These are phyloP conservation scores for Tremellales sp. DNA, from an alignment of 1,284 basidiomycete genomes.

Conservation along the genomic window DNA sequence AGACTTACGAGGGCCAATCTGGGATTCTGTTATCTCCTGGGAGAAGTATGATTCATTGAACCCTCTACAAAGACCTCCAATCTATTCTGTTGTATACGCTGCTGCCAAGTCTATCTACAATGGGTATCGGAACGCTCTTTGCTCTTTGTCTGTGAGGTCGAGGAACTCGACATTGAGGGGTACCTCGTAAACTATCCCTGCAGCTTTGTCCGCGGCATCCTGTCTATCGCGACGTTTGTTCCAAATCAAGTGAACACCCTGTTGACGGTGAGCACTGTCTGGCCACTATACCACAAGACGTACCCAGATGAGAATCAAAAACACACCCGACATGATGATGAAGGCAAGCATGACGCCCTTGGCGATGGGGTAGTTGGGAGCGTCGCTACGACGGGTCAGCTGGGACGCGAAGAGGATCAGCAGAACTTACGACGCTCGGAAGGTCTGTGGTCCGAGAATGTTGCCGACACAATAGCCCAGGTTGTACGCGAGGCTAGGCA, in stretches of 20 bases:
- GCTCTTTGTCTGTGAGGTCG: slow-evolving; percentile 38
- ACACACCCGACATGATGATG: slow-evolving; percentile 25
- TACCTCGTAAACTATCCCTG: slow-evolving; percentile 8
- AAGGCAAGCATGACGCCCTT: slow-evolving; percentile 35
- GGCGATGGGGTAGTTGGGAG: slow-evolving; percentile 27
- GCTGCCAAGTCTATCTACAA: no score
- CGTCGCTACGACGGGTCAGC: background rate
- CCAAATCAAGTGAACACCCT: slow-evolving; percentile 25
- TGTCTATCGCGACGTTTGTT: slow-evolving; percentile 24
- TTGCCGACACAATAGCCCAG: slow-evolving; percentile 3
- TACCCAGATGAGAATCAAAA: slow-evolving; percentile 1
- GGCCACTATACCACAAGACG: background rate
- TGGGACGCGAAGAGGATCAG: background rate
- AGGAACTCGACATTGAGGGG: slow-evolving; percentile 23
- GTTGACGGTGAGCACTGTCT: slow-evolving; percentile 9
- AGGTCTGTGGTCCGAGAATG: slow-evolving; percentile 5
- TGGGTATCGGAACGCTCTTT: slow-evolving; percentile 19
- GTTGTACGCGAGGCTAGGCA: background rate
- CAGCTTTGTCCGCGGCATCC: slow-evolving; percentile 2
- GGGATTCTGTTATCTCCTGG: no score
- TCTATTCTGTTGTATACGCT: no score
- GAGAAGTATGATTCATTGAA: no score
- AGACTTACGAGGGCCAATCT: no score
- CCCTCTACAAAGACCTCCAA: no score
- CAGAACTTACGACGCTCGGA: background rate